A percentile compares a stretch with the other conserved stretches of the same genome.
These are phyloP conservation scores for Narthecium ossifragum DNA, from an alignment of 106 monocot species.

Conservation along the genomic window DNA sequence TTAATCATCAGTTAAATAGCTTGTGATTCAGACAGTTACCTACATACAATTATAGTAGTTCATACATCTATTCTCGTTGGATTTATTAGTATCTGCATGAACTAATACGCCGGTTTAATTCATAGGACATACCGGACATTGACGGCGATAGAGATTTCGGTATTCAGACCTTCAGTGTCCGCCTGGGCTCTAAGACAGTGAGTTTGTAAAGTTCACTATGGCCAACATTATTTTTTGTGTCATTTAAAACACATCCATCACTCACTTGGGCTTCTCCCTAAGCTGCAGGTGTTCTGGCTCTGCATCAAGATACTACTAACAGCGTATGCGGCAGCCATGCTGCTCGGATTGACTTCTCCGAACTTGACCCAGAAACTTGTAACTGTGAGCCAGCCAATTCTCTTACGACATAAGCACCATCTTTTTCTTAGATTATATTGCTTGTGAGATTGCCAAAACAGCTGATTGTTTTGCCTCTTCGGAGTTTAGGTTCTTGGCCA, in stretches of 20 bases:
- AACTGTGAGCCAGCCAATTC: no score
- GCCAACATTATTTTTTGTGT: no score
- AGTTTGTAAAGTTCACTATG: no score
- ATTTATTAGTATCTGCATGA: neutral
- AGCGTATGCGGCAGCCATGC: slow-evolving; percentile 39
- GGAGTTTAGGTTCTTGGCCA: slow-evolving; percentile 37
- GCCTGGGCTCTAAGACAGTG: slow-evolving; percentile 40
- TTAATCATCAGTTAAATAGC: no score
- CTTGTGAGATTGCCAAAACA: neutral
- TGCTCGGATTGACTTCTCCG: slow-evolving; percentile 32
- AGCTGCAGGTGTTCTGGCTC: slow-evolving; percentile 58
- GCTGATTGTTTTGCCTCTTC: neutral
- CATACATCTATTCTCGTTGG: no score
- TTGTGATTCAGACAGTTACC: no score
- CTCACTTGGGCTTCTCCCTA: no score
- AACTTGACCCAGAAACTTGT: slow-evolving; percentile 1
- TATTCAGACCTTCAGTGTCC: slow-evolving; percentile 53
- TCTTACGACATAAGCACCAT: no score
- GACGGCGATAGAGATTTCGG: slow-evolving; percentile 48
- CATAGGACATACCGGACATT: slow-evolving; percentile 62
- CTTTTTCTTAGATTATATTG: no score
- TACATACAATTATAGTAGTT: neutral
- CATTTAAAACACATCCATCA: no score
- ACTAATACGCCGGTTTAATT: slow-evolving; percentile 5
- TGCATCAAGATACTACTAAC: slow-evolving; percentile 36